These are phyloP conservation scores for Penicillium freii DNA, from an alignment of 2,329 filamentous ascomycete species.

Conservation along the genomic window DNA sequence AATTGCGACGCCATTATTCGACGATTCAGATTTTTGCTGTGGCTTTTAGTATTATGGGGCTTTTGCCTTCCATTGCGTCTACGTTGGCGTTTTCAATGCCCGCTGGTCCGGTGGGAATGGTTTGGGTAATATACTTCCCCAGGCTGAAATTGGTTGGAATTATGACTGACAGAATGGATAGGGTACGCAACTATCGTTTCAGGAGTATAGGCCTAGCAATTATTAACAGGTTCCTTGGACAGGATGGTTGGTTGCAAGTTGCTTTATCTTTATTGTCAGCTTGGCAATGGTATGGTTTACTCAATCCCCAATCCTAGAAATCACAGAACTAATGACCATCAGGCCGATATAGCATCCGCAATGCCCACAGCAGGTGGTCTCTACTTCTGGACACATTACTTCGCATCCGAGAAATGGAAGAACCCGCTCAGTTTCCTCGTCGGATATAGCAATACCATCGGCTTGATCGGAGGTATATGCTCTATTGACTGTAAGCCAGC, in stretches of 20 bases:
- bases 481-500: slow-evolving; percentile 56
- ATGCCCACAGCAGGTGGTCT: slow-evolving; percentile 61
- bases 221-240: neutral
- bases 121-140: slow-evolving; percentile 48
- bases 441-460: slow-evolving; percentile 61
- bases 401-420: slow-evolving; percentile 53
- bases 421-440: slow-evolving; percentile 61
- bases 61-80: slow-evolving; percentile 60
- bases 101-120: slow-evolving; percentile 60
- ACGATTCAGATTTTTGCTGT: slow-evolving; percentile 62
- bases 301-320: neutral
- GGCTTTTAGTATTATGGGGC: slow-evolving; percentile 60
- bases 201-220: neutral
- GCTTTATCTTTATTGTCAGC: slow-evolving; percentile 59
- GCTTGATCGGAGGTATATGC: slow-evolving; percentile 60
- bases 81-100: slow-evolving; percentile 60
- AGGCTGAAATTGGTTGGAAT: neutral
- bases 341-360: slow-evolving; percentile 52
- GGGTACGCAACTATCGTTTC: slow-evolving; percentile 6
- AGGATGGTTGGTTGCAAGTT: slow-evolving; percentile 56
- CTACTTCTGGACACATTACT: slow-evolving; percentile 62
- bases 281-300: slow-evolving; percentile 53
- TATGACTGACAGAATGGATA: slow-evolving; percentile 5
- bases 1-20: slow-evolving; percentile 60
- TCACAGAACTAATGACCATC: neutral